Conservation (phyloP, 2,329 filamentous ascomycete species). For the Grosmannia penicillata region DNA sequence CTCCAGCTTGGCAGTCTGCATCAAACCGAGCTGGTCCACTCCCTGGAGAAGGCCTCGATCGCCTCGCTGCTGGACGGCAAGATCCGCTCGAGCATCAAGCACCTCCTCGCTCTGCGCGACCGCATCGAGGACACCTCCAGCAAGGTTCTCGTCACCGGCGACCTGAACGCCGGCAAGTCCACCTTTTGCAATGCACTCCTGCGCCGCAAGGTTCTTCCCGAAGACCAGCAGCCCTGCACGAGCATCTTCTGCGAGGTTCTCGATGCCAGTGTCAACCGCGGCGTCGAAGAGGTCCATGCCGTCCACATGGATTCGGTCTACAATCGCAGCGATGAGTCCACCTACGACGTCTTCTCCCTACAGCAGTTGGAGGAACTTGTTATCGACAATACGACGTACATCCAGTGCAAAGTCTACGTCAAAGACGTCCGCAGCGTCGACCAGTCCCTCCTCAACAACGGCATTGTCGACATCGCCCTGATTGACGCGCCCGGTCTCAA, state of each 20-base stretch:
- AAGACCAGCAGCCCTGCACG: conserved; percentile 96
- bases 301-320: conserved; percentile 72
- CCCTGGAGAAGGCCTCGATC: conserved; percentile 80
- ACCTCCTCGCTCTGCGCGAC: conserved; percentile 73
- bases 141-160: conserved; percentile 90
- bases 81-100: conserved; percentile 84
- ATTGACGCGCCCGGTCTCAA: conserved; percentile 96
- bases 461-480: conserved; percentile 91
- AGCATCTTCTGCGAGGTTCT: conserved; percentile 97
- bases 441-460: conserved; percentile 90
- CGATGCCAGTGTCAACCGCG: conserved; percentile 79
- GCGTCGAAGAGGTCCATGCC: conserved; percentile 88
- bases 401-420: conserved; percentile 94
- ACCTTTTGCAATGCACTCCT: conserved; percentile 98
- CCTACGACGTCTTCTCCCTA: conserved; percentile 75
- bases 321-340: conserved; percentile 81
- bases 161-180: conserved; percentile 93
- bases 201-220: conserved; percentile 79
- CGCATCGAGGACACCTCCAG: conserved; percentile 95
- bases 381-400: conserved; percentile 72
- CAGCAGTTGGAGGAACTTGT: conserved; percentile 78
- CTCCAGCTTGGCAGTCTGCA: conserved; percentile 76
- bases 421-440: conserved; percentile 80
- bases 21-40: conserved; percentile 85
- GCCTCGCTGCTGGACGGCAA: conserved; percentile 85